phyloP scores from a whole-genome alignment of 371 early-diverging fungal species.

The Mortierella polycephala region DNA sequence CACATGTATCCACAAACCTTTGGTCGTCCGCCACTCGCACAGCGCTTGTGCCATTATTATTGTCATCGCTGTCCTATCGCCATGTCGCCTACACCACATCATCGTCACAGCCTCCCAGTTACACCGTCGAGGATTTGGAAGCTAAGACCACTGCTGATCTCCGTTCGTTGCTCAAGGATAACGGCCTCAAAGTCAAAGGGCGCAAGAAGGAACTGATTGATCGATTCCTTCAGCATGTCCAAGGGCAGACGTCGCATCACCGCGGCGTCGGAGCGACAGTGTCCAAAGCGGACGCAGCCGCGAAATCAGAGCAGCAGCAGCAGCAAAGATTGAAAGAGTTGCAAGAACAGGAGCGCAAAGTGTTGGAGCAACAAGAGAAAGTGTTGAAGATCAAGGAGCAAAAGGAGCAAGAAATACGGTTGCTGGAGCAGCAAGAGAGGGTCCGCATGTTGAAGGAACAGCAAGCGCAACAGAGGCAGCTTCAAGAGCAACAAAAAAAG shows the following conservation, averaged over 20 bases:
- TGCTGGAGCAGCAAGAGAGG: conserved; percentile 6
- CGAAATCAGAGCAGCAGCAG: background rate
- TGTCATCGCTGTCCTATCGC: too few species aligned
- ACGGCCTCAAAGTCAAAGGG: conserved; percentile 25
- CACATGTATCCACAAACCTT: too few species aligned
- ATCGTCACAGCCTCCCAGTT: conserved; percentile 7
- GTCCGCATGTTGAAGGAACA: conserved; percentile 8
- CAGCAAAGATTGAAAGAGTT: conserved; percentile 2
- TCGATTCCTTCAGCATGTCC: conserved; percentile 13
- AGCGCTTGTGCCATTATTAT: background rate
- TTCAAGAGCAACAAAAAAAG: conserved; percentile 12
- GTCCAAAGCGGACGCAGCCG: background rate
- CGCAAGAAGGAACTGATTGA: conserved; percentile 29
- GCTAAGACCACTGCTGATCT: conserved; percentile 19
- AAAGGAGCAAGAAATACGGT: conserved; percentile 11
- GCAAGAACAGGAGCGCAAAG: conserved; percentile 1
- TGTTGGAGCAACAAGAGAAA: conserved; percentile 9
- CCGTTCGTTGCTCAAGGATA: conserved; percentile 18
- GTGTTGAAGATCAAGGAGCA: conserved; percentile 10
- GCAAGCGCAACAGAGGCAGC: conserved; percentile 9
- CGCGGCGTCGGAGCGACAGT: background rate
- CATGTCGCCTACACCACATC: conserved; percentile 2
- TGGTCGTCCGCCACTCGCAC: too few species aligned
- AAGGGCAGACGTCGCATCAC: background rate
- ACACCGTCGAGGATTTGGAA: conserved; percentile 28